Evolutionary conservation across 441 rosid species (phyloP), one percentile per base, ranked within the genome.

Genomic region (Adansonia rubrostipa): DNA sequence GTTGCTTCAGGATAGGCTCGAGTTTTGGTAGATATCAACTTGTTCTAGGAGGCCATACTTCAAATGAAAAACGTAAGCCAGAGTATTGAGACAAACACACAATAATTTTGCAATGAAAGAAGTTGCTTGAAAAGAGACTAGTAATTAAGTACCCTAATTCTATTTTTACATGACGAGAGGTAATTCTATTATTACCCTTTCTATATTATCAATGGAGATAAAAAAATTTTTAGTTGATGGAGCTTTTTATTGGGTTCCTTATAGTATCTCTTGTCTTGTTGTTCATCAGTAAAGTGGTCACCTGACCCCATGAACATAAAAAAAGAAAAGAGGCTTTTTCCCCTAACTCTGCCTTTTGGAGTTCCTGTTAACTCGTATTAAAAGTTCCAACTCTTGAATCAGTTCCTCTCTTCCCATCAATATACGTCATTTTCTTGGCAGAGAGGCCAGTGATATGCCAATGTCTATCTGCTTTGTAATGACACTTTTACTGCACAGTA

Each of bases 381-480:
- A 58, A 53, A 67, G 5, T 19, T 42, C 58, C 28, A 63, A 51
- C 57, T 22, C 47, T 28, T 14, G 0, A 62, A 45, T 74, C 57
- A 44, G 42, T 61, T 66, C 10, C 28, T 14, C 9, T 11, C 64
- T 48, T 47, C 57, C 13, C 22, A 56, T 33, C 65, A 70, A 68
- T 1, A 10, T 11, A 15, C 54, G 81, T 79, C 82, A 81, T 71
- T 79, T 81, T 78, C 79, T 51, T 66, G 45, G 75, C 78, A 75
- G 48, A 71, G 24, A 57, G 78, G 72, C 74, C 80, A 71, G 62
- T 74, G 20, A 24, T 28, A 33, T 72, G 65, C 33, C 61, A 60
- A 28, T 72, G 48, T 28, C 33, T 28, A 28, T 73, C 65, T 72
- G 72, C 45, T 72, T 57, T 36, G 24, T 33, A 15, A 53, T 66